Evolutionary conservation across 2,329 filamentous ascomycete species (phyloP), one percentile per base, ranked within the genome.

Genomic region (Myriosclerotinia duriaeana): DNA sequence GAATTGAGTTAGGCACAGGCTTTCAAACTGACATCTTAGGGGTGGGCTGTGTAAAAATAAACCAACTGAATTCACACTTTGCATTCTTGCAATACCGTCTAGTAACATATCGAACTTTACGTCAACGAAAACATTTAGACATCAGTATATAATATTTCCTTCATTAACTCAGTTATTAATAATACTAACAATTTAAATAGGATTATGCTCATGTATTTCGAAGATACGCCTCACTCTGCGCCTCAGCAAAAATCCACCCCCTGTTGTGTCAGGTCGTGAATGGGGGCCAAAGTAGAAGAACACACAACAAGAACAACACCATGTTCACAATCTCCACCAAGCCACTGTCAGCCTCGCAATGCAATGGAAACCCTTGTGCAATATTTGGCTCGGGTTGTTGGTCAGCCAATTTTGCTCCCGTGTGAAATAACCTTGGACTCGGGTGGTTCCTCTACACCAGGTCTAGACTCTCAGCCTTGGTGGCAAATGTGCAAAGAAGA

Each of bases 271-370:
- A 40, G 26, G 46, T 50, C 44, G 20, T 26, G 46, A 14, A 42
- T 65, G 55, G 64, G 64, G 64, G 64, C 64, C 48, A 36, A 53
- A 53, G 20, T 44, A 17, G 58, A 60, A 60, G 54, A 52, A 34
- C 42, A 40, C 38, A 61, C 36, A 61, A 11, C 26, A 34, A 61
- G 26, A 61, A 11, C 26, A 34, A 9, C 64, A 44, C 20, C 17
- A 61, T 11, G 46, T n/a, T 9, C 22, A 36, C 30, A 53, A 38
- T 22, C 12, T 34, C 8, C 20, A 61, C 44, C 64, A 65, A 60
- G 64, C 55, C 64, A 65, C 48, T 46, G 22, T 60, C 55, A 65
- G 64, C 64, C 64, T 65, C 48, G 42, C 36, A n/a, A 38, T 56
- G 54, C 20, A 53, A 44, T 34, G 17, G 55, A 30, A 26, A 7